Base-by-base conservation (phyloP, 2,329 filamentous ascomycete genomes). In the Claviceps quebecensis region DNA sequence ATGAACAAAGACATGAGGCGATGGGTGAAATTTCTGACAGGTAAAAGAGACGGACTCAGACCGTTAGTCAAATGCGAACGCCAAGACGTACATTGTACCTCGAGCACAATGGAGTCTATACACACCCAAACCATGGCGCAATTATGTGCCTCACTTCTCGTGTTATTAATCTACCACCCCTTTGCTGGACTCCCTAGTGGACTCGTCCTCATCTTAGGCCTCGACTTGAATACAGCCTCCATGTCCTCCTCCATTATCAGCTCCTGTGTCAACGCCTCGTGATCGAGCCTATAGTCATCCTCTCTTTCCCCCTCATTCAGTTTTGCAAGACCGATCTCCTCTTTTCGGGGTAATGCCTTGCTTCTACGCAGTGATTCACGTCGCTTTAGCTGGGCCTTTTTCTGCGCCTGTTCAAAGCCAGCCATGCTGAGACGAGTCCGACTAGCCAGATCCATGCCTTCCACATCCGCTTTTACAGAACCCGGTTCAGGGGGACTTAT, bases 221-320 rank as follows among this genome's bases (percentile, higher is more conserved):
- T 70, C 56, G 86, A 90, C 67, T 83, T 87, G 64, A 96, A 96
- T 1, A 95, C 83, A 26, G 83, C 84, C 53, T 86, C 84, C 65
- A 88, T 86, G 54, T 94, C 87, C 57, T 87, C 82, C 51, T 83
- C 76, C 16, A 53, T 75, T 52, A 95, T 81, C 41, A 95, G 68
- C 56, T 83, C 77, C 60, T 91, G 84, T 0, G 77, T 73, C 8
- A 86, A 74, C 1, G 80, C 73, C 23, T 65, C 60, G n/a, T 66
- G 66, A 7, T 61, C 65, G 17, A 59, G 67, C 17, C 48, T 29
- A 29, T 8, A 29, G 2, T 9, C 26, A 11, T 29, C 8, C 26
- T 9, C 46, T 51, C 19, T 14, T 3, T 56, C 57, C 48, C 72
- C 74, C 57, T 80, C 75, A 5, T 73, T 70, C 5, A 77, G 64